Evolutionary conservation across 768 basidiomycete species (phyloP).

Genomic region (Leccinum variicolor): DNA sequence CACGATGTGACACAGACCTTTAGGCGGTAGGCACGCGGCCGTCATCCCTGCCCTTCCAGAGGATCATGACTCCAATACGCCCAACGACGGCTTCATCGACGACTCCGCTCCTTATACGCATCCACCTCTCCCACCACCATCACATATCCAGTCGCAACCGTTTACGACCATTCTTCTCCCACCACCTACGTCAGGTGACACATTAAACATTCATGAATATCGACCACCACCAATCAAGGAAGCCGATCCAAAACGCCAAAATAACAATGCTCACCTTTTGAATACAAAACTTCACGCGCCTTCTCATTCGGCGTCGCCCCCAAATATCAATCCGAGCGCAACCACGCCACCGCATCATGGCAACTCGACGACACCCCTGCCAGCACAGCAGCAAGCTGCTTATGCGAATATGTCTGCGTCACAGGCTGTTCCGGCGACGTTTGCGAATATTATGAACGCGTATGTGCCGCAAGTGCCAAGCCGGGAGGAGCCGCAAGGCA

Average conservation of each 20-base stretch:
- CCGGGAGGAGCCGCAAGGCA: conserved; percentile 23
- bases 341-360: conserved; percentile 19
- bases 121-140: conserved; percentile 14
- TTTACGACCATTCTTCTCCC: conserved; percentile 32
- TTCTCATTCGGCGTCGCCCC: conserved; percentile 23
- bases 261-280: conserved; percentile 9
- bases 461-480: conserved; percentile 40
- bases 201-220: conserved; percentile 32
- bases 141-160: conserved; percentile 21
- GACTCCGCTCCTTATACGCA: conserved; percentile 21
- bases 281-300: conserved; percentile 10
- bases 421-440: conserved; percentile 46
- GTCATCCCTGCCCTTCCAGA: conserved; percentile 80
- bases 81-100: conserved; percentile 22
- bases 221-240: conserved; percentile 25
- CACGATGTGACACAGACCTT: conserved; percentile 47
- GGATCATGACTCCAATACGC: conserved; percentile 52
- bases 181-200: conserved; percentile 24
- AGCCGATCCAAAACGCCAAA: conserved; percentile 18
- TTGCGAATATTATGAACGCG: conserved; percentile 73
- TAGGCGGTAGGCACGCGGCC: conserved; percentile 79
- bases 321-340: conserved; percentile 17
- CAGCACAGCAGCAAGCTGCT: conserved; percentile 18
- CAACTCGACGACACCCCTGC: conserved; percentile 4
- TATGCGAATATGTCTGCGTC: conserved; percentile 18